Evolutionary conservation across 257 asterid species (phyloP).

Genomic region (Solanum ahanhuiri): DNA sequence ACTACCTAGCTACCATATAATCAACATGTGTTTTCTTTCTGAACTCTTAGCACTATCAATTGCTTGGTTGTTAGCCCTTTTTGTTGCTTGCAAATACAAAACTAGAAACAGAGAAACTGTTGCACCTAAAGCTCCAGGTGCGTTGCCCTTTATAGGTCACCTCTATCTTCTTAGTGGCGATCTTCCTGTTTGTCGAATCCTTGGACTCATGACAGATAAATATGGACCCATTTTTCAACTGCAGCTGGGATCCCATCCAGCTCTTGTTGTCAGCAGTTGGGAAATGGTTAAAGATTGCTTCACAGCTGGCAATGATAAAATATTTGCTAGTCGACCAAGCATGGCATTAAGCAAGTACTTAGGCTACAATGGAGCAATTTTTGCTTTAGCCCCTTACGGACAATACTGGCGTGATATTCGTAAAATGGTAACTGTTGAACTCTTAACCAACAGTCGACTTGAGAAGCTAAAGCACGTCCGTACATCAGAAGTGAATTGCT

Average conservation of each 20-base stretch:
- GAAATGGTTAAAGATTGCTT: slow-evolving; percentile 37
- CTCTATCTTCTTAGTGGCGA: slow-evolving; percentile 34
- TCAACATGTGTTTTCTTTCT: slow-evolving; percentile 9
- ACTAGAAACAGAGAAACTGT: neutral
- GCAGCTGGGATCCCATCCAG: slow-evolving; percentile 33
- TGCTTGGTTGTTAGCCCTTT: neutral
- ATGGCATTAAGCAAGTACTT: slow-evolving; percentile 22
- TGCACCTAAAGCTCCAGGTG: slow-evolving; percentile 35
- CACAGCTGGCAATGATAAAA: slow-evolving; percentile 32
- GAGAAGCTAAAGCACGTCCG: slow-evolving; percentile 30
- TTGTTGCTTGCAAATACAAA: neutral
- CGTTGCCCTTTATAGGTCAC: slow-evolving; percentile 61
- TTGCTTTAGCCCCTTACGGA: slow-evolving; percentile 42
- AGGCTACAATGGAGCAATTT: slow-evolving; percentile 22
- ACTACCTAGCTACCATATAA: neutral
- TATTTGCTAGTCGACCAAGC: slow-evolving; percentile 35
- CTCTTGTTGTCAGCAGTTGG: slow-evolving; percentile 38
- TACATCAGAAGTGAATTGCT: slow-evolving; percentile 18
- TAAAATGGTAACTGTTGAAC: slow-evolving; percentile 36
- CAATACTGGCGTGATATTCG: slow-evolving; percentile 47
- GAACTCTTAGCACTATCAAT: neutral
- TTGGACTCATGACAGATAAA: slow-evolving; percentile 46
- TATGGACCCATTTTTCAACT: slow-evolving; percentile 48
- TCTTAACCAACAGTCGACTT: slow-evolving; percentile 32
- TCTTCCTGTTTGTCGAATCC: slow-evolving; percentile 20